Evolutionary conservation across 2,329 filamentous ascomycete species (phyloP).

Genomic region (Plenodomus biglobosus): DNA sequence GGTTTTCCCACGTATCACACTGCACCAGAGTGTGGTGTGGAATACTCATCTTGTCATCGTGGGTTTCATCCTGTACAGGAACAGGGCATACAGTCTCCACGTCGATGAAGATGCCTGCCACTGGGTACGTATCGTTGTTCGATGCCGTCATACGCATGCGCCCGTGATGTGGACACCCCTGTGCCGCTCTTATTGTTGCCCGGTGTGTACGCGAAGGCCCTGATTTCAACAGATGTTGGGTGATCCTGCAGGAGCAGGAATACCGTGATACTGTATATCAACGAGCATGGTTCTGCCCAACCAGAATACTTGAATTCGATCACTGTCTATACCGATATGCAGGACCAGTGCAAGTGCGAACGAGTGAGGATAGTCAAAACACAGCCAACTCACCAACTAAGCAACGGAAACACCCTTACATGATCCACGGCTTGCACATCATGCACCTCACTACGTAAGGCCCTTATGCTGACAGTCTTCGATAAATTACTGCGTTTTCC

Average conservation of each 20-base stretch:
- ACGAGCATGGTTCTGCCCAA: neutral
- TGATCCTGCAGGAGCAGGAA: neutral
- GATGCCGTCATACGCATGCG: neutral
- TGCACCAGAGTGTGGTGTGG: neutral
- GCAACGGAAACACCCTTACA: neutral
- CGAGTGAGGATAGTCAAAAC: neutral
- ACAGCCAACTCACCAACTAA: neutral
- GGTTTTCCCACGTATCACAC: neutral
- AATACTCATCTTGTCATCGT: neutral
- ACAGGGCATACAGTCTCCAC: neutral
- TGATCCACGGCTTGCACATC: neutral
- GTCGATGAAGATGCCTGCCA: neutral
- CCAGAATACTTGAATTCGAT: no score
- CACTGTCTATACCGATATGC: neutral
- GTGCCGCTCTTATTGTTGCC: neutral
- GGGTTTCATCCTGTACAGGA: neutral
- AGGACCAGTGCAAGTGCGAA: neutral
- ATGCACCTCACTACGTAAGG: constrained; percentile 2
- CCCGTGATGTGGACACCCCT: neutral
- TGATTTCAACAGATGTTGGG: neutral
- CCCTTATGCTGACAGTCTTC: constrained; percentile 16
- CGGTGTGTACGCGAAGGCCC: neutral
- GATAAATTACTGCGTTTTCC: constrained; percentile 14
- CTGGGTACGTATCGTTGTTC: neutral
- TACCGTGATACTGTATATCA: neutral